Conservation (phyloP, 768 basidiomycete species). For the Podaxis sp. region DNA sequence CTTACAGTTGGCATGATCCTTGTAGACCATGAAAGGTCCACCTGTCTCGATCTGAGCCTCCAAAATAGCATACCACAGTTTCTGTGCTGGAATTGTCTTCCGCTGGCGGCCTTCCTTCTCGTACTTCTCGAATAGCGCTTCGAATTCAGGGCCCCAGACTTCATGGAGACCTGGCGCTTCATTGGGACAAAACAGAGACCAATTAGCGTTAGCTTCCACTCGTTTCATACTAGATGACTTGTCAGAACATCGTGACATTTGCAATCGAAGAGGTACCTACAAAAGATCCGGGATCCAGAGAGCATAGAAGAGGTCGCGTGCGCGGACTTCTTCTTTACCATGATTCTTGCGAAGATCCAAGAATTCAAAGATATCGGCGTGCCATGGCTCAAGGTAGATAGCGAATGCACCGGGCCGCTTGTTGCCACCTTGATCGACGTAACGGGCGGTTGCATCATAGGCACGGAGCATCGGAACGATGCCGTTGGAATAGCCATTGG, state of each 20-base stretch:
- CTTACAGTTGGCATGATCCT: conserved; percentile 90
- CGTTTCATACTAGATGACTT: conserved; percentile 78
- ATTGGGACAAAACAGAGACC: conserved; percentile 97
- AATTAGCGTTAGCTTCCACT: conserved; percentile 82
- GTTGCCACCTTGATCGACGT: conserved; percentile 99
- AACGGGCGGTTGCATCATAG: conserved; percentile 96
- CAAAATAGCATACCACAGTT: conserved; percentile 96
- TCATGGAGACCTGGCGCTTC: conserved; percentile 91
- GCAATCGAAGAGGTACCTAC: conserved; percentile 37
- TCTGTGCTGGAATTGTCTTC: conserved; percentile 87
- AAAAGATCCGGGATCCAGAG: conserved; percentile 98
- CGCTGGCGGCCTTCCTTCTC: conserved; percentile 86
- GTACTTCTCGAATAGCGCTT: conserved; percentile 79
- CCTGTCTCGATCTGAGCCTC: conserved; percentile 99
- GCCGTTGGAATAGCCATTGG: conserved; percentile 98
- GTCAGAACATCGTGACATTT: background rate
- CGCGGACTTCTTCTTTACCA: conserved; percentile 95
- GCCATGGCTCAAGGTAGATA: conserved; percentile 99
- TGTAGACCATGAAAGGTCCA: conserved; percentile 99
- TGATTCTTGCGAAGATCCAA: conserved; percentile 98
- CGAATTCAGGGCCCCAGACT: conserved; percentile 87
- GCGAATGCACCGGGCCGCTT: conserved; percentile 98
- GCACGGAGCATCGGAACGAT: conserved; percentile 99
- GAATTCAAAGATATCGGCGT: conserved; percentile 95
- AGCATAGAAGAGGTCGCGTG: conserved; percentile 96